These are phyloP conservation scores for Solanum appendiculatum DNA, from an alignment of 257 asterid species.

Conservation along the genomic window DNA sequence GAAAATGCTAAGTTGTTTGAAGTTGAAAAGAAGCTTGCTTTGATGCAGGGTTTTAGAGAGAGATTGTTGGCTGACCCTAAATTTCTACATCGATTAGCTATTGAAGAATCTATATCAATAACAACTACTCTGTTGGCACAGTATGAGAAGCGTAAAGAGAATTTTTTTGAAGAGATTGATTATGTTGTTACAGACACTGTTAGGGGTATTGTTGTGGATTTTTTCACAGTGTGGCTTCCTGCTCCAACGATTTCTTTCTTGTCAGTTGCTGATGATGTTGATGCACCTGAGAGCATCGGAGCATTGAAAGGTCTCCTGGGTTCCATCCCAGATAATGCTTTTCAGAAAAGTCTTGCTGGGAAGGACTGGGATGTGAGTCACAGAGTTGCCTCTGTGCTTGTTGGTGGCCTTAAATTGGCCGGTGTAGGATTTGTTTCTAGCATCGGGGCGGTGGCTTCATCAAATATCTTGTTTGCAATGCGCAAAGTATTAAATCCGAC, in stretches of 20 bases:
- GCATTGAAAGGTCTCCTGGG: slow-evolving; percentile 78
- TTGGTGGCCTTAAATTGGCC: slow-evolving; percentile 89
- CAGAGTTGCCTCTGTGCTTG: slow-evolving; percentile 72
- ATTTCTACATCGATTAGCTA: slow-evolving; percentile 78
- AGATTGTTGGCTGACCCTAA: slow-evolving; percentile 93
- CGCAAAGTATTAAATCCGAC: slow-evolving; percentile 53
- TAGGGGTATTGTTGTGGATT: slow-evolving; percentile 83
- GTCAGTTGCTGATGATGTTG: slow-evolving; percentile 29
- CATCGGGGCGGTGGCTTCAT: slow-evolving; percentile 88
- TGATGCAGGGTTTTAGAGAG: slow-evolving; percentile 86
- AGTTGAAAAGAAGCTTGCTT: neutral
- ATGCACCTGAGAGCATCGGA: slow-evolving; percentile 48
- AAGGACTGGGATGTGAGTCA: slow-evolving; percentile 74
- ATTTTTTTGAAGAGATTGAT: slow-evolving; percentile 78
- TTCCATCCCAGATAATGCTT: slow-evolving; percentile 94
- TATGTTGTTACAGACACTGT: slow-evolving; percentile 73
- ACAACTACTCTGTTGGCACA: slow-evolving; percentile 91
- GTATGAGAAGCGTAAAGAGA: slow-evolving; percentile 79
- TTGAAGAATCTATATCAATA: slow-evolving; percentile 88
- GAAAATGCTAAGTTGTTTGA: neutral
- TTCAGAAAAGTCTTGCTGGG: slow-evolving; percentile 71
- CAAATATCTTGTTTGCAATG: slow-evolving; percentile 45
- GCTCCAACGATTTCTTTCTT: slow-evolving; percentile 90
- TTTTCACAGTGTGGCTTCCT: slow-evolving; percentile 98
- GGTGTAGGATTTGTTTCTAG: slow-evolving; percentile 91